Conservation (phyloP, 768 basidiomycete species). For the Trametes punicea region DNA sequence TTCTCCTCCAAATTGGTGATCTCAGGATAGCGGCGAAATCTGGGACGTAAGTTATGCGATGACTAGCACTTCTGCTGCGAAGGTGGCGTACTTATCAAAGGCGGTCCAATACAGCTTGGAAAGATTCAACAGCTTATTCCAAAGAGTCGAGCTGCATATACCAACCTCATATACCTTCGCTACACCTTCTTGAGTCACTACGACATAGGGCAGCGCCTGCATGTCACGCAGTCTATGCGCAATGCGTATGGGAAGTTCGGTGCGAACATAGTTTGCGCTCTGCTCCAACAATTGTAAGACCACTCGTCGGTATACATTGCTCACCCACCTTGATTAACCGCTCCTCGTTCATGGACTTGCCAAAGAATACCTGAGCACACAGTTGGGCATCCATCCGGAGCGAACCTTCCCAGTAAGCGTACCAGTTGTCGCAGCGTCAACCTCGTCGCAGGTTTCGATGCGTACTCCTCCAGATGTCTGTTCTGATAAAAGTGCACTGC, state of each 20-base stretch:
- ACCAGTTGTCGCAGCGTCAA: constrained; percentile 81
- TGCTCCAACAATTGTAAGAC: constrained; percentile 27
- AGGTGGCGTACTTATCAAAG: constrained; percentile 65
- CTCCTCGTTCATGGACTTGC: constrained; percentile 77
- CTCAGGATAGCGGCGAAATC: constrained; percentile 59
- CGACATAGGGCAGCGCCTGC: constrained; percentile 81
- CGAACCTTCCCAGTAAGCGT: constrained; percentile 18
- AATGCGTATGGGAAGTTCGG: constrained; percentile 83
- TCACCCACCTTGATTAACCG: constrained; percentile 65
- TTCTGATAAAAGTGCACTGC: constrained; percentile 70
- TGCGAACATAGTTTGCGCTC: constrained; percentile 90
- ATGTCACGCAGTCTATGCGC: constrained; percentile 85
- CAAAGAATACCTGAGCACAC: constrained; percentile 67
- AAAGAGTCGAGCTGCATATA: constrained; percentile 2
- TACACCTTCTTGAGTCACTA: constrained; percentile 82
- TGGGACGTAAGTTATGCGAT: constrained; percentile 9
- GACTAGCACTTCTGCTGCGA: not conserved
- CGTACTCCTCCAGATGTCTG: constrained; percentile 76
- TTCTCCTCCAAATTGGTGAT: constrained; percentile 75
- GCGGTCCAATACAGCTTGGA: constrained; percentile 79
- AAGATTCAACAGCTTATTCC: not conserved
- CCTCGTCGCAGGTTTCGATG: constrained; percentile 65
- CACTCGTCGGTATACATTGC: not conserved
- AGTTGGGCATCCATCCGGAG: not conserved
- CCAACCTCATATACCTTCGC: constrained; percentile 81